phyloP scores from a whole-genome alignment of 2,329 filamentous ascomycete genomes.

The Phialemonium atrogriseum region DNA sequence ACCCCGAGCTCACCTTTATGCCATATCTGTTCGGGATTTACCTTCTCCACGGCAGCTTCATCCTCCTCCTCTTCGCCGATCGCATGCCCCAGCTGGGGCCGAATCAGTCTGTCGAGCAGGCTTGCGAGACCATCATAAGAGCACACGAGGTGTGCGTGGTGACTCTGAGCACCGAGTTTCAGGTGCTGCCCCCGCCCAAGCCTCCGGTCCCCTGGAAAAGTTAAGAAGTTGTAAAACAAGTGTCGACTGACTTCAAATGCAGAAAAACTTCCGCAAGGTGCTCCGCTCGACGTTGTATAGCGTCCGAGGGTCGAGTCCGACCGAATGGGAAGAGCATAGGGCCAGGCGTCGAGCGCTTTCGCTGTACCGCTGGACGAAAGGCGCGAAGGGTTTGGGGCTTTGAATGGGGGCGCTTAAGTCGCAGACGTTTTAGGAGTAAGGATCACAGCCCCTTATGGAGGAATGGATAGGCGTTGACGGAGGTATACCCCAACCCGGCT shows the following conservation, averaged over 20 bases:
- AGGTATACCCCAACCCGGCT: too few species aligned
- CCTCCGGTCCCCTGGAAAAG: too few species aligned
- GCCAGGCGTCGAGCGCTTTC: conserved; percentile 40
- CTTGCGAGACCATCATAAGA: conserved; percentile 40
- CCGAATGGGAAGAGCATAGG: conserved; percentile 33
- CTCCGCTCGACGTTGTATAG: conserved; percentile 39
- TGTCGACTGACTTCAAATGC: neutral
- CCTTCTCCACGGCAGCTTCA: conserved; percentile 40
- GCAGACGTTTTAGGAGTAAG: too few species aligned
- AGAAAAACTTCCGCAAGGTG: conserved; percentile 48
- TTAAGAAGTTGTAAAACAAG: conserved; percentile 7
- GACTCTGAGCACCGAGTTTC: conserved; percentile 40
- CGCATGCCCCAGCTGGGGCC: conserved; percentile 37
- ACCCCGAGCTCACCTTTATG: conserved; percentile 43
- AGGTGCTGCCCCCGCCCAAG: too few species aligned
- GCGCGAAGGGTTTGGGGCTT: conserved; percentile 24
- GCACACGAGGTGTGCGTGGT: conserved; percentile 43
- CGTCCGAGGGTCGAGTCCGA: conserved; percentile 30
- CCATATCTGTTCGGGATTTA: conserved; percentile 45
- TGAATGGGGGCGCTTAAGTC: conserved; percentile 13
- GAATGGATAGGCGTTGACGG: too few species aligned
- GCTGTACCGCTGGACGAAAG: conserved; percentile 41
- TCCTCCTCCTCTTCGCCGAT: conserved; percentile 39
- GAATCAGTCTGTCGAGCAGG: conserved; percentile 35
- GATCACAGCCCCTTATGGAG: too few species aligned